Percentiles rank a stretch among this genome's conserved stretches.
Conservation (phyloP, 139 green algal genomes). For the Limnomonas spitsbergensis region DNA sequence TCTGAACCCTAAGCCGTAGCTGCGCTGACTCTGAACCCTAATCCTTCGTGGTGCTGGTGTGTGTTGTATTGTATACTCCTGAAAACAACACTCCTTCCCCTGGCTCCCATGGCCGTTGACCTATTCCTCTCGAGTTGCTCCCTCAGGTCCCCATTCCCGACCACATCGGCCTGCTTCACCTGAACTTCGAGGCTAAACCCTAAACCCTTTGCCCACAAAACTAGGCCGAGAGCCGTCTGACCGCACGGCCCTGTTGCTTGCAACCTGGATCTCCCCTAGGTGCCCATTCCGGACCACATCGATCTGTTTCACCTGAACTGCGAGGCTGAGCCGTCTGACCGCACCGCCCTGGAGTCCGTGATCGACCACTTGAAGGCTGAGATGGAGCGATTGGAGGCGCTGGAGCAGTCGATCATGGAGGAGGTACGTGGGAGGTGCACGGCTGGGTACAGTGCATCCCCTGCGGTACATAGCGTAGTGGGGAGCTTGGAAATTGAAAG, state of each 20-base stretch:
- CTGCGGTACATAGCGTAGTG: too few species aligned
- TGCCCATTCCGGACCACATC: constrained; percentile 92
- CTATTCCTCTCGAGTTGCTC: too few species aligned
- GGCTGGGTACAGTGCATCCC: too few species aligned
- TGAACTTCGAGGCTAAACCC: constrained; percentile 84
- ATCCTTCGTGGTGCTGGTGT: too few species aligned
- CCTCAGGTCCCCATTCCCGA: constrained; percentile 79
- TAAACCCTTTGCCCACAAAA: too few species aligned
- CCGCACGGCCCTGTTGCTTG: constrained; percentile 79
- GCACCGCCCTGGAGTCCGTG: constrained; percentile 74
- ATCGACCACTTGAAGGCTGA: constrained; percentile 54
- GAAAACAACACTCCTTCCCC: too few species aligned
- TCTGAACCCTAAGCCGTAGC: too few species aligned
- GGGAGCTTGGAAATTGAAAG: too few species aligned
- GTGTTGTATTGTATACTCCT: too few species aligned
- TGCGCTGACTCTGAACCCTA: too few species aligned
- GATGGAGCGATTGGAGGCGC: constrained; percentile 40
- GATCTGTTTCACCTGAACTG: constrained; percentile 88
- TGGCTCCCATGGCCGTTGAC: too few species aligned
- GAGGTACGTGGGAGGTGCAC: constrained; percentile 26
- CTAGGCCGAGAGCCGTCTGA: constrained; percentile 76
- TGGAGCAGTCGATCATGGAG: constrained; percentile 58
- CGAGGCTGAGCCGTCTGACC: constrained; percentile 79
- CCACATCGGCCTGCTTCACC: constrained; percentile 92
- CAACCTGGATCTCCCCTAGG: too few species aligned